These are phyloP conservation scores for Sclerotinia subarctica DNA, from an alignment of 2,329 filamentous ascomycete species.

Conservation along the genomic window DNA sequence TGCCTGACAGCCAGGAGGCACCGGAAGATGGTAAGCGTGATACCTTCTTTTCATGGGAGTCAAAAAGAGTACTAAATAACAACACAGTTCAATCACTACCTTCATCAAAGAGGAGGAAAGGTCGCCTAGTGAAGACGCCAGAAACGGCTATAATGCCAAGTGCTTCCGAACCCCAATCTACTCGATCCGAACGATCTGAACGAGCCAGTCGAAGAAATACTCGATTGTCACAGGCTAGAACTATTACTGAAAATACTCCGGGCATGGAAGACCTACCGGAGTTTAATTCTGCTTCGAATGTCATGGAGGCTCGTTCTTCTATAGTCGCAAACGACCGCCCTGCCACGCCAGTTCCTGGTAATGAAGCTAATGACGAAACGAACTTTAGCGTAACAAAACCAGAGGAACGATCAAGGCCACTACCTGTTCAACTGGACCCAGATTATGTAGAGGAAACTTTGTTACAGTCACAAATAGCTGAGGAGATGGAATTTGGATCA, in stretches of 20 bases:
- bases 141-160: not conserved
- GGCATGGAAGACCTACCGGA: not conserved
- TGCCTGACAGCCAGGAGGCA: conserved; percentile 31
- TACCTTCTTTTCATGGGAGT: not conserved
- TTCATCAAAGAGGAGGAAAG: conserved; percentile 24
- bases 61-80: not conserved
- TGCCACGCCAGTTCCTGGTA: not conserved
- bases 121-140: conserved; percentile 18
- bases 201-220: conserved; percentile 3
- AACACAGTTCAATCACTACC: conserved; percentile 1
- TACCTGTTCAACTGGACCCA: not conserved
- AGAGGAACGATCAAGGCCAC: not conserved
- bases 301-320: not conserved
- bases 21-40: conserved; percentile 19
- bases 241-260: conserved; percentile 18
- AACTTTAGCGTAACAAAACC: not conserved
- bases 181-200: not conserved
- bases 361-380: conserved; percentile 20
- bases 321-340: not conserved
- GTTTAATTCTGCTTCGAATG: not conserved
- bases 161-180: not conserved
- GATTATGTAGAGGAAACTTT: conserved; percentile 18
- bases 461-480: conserved; percentile 18
- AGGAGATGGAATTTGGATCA: conserved; percentile 11
- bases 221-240: conserved; percentile 14